Percentiles rank a stretch among this genome's conserved stretches.
Conservation (phyloP, 345 rosid genomes). For the Salix suchowensis region DNA sequence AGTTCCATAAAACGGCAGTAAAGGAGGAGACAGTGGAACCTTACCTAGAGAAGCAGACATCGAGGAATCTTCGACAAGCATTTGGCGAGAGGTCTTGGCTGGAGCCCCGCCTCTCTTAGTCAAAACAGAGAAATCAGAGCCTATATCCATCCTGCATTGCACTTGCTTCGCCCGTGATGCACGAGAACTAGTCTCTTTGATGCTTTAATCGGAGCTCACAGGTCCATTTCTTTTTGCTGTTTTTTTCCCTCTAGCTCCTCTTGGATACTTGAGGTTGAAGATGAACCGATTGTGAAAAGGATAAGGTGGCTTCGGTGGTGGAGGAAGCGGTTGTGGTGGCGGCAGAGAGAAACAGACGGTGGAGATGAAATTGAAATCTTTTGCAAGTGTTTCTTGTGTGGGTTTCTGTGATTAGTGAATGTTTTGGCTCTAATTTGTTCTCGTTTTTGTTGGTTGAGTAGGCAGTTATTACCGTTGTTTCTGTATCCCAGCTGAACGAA, state of each 20-base stretch:
- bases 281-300: conserved; percentile 30
- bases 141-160: conserved; percentile 87
- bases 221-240: conserved; percentile 16
- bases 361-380: conserved; percentile 35
- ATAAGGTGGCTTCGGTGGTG: conserved; percentile 2
- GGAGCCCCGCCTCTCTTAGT: conserved; percentile 86
- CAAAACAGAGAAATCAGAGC: conserved; percentile 78
- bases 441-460: neutral
- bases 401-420: neutral
- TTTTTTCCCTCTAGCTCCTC: conserved; percentile 26
- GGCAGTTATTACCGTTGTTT: conserved; percentile 24
- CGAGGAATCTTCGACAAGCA: conserved; percentile 81
- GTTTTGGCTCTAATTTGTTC: conserved; percentile 19
- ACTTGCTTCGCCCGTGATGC: conserved; percentile 96
- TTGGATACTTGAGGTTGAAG: conserved; percentile 33
- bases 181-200: conserved; percentile 86
- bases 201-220: conserved; percentile 32
- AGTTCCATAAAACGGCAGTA: neutral
- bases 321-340: conserved; percentile 25
- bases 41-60: conserved; percentile 85
- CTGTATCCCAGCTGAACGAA: neutral
- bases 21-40: conserved; percentile 31
- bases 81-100: conserved; percentile 83
- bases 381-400: neutral
- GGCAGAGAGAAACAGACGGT: conserved; percentile 23